Base-by-base conservation (phyloP, 2,329 filamentous ascomycete species). In the Arthrobotrys pseudoclavata region DNA sequence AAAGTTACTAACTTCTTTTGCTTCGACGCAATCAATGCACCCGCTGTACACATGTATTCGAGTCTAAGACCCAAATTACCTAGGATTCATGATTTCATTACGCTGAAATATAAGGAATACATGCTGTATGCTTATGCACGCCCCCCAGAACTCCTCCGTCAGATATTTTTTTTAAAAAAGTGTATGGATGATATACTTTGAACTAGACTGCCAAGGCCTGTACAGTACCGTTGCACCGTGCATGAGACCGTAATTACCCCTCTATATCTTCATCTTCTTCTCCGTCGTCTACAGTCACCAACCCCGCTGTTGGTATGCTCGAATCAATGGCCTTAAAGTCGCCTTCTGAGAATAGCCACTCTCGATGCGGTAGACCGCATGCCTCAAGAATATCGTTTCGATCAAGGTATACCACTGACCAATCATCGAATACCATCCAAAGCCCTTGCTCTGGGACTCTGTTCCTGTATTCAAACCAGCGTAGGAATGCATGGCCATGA, bases 391-490 rank as follows among this genome's bases (percentile, higher is more conserved):
- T 76, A 57, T 81, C 80, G 9, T 81, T 77, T 31, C 77, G 52
- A 31, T 80, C 77, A 15, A 81, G 53, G 53, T 80, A 81, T 20
- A 81, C 69, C 2, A 79, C 79, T 9, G 76, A 72, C 37, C 76
- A 50, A 31, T 81, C 80, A 40, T 81, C 80, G 47, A 79, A 81
- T 15, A 81, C 67, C 60, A 81, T 64, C 80, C 80, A 81, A 15
- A 81, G 69, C 3, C 79, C 80, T 37, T 81, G 79, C 45, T 81
- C 79, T 1, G 80, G 80, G 4, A 81, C 42, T 12, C 80, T 68
- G 3, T 80, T 70, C 22, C 80, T 79, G 68, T 79, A 81, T 26
- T 80, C 74, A 34, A 80, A 80, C 80, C 80, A 81, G 26, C 69
- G 74, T 37, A 72, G 45, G 42, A 74, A 74, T 29, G n/a, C 42